Percentiles rank a stretch among this genome's conserved stretches.
phyloP scores from a whole-genome alignment of 805 yeast genomes.

The Ogataea paraovalis region DNA sequence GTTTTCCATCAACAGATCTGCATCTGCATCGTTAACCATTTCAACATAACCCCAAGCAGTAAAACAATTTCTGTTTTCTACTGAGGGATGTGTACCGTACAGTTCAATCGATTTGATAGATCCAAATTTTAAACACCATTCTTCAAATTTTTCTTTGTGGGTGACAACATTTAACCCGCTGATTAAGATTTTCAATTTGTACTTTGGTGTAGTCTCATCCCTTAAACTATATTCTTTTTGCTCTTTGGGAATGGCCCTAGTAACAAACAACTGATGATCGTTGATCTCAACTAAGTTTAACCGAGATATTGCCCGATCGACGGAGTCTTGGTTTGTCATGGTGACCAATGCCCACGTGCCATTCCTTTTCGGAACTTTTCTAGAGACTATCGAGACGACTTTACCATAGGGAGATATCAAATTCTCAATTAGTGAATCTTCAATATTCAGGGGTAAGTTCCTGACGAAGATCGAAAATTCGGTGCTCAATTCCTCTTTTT shows the following conservation, averaged over 20 bases:
- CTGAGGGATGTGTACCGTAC: conserved; percentile 19
- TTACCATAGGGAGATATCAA: conserved; percentile 30
- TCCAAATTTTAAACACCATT: conserved; percentile 23
- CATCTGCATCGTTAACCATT: conserved; percentile 23
- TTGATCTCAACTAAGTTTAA: conserved; percentile 28
- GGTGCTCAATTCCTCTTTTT: conserved; percentile 14
- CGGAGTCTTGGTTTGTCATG: conserved; percentile 23
- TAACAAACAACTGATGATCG: conserved; percentile 27
- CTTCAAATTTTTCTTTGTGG: conserved; percentile 21
- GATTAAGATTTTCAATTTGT: conserved; percentile 24
- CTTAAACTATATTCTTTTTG: conserved; percentile 23
- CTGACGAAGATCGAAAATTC: conserved; percentile 28
- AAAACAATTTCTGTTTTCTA: conserved; percentile 8
- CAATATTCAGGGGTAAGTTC: conserved; percentile 28
- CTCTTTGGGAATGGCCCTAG: conserved; percentile 32
- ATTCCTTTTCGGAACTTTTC: conserved; percentile 25
- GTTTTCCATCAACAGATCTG: conserved; percentile 21
- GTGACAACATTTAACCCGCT: conserved; percentile 23
- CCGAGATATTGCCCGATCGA: conserved; percentile 23
- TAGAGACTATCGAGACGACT: conserved; percentile 24
- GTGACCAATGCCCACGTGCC: conserved; percentile 33
- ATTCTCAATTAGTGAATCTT: conserved; percentile 20
- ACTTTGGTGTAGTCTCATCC: conserved; percentile 15
- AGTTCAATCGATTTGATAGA: conserved; percentile 27
- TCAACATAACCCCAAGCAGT: conserved; percentile 32